Evolutionary conservation across 495 filamentous ascomycete species (phyloP), one percentile per base, ranked within the genome.

Genomic region (Lasiosphaeris hirsuta): DNA sequence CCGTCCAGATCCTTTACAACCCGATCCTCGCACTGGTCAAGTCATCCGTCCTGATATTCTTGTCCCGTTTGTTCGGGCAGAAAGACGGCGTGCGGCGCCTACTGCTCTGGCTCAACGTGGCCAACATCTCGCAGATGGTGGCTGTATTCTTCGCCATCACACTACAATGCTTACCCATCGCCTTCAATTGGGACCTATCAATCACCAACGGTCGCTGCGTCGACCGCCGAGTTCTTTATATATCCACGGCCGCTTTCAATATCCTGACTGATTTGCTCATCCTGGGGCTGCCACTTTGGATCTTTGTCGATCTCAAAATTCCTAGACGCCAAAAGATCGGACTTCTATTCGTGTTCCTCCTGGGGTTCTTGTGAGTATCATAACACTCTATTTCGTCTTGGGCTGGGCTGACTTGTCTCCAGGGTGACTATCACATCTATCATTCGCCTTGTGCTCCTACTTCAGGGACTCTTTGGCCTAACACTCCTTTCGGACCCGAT

Each of bases 1-100:
- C 78, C 3, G 78, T 82, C 15, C 83, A 87, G 60, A 73, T 86
- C 34, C 63, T 86, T 18, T 87, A 88, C 63, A 86, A 86, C 58
- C 84, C 84, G 0, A 78, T 84, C 54, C 68, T 89, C 37, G 77
- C 84, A 9, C 66, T 84, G 7, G 79, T 84, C 58, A 86, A 87
- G 65, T 65, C 78, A 0, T 81, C 78, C 0, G 73, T 86, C 69
- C 67, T 87, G 67, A 69, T 85, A 72, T 76, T 85, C 75, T 63
- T 88, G 67, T 65, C 81, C 63, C 67, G 75, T 18, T 59, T 80
- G 55, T 72, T 69, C 39, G 78, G 73, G 30, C 76, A 75, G 63
- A 79, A 64, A 66, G 69, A 62, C 58, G 77, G 63, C 62, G 75
- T 75, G 34, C 75, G 69, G 45, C 70, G 66, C 15, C 66, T 77